These are phyloP conservation scores for Lunularia cruciata DNA, from an alignment of 225 moss, liverwort and hornwort genomes.

Conservation along the genomic window DNA sequence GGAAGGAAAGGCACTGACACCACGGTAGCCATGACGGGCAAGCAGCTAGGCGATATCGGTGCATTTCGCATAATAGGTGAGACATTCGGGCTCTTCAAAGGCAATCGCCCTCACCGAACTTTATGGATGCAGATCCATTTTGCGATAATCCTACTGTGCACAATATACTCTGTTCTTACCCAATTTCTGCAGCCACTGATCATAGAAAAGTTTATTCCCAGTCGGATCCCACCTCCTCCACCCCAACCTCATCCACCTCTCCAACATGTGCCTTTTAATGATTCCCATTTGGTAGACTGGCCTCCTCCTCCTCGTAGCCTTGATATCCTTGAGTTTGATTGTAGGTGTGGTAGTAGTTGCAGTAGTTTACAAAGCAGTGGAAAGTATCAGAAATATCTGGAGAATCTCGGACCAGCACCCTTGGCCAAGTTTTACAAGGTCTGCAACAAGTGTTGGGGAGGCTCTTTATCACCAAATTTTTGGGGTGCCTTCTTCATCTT, in stretches of 20 bases:
- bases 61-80: neutral
- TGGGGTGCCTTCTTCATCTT: no score
- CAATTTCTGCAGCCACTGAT: conserved; percentile 1
- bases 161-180: neutral
- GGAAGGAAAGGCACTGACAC: no score
- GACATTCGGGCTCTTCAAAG: conserved; percentile 1
- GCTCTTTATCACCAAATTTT: conserved; percentile 17
- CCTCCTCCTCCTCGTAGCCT: neutral
- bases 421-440: neutral
- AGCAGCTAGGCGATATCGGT: no score
- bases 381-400: neutral
- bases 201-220: neutral
- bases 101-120: neutral
- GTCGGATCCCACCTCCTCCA: neutral
- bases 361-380: conserved; percentile 7
- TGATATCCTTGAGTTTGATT: neutral
- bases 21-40: no score
- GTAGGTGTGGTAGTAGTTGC: neutral
- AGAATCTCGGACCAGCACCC: no score
- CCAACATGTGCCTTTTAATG: no score
- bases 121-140: conserved; percentile 10
- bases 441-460: conserved; percentile 4
- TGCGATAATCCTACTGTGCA: neutral
- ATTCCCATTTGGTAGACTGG: neutral
- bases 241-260: neutral